Base-by-base conservation (phyloP, 1,284 basidiomycete species). In the Malassezia japonica region DNA sequence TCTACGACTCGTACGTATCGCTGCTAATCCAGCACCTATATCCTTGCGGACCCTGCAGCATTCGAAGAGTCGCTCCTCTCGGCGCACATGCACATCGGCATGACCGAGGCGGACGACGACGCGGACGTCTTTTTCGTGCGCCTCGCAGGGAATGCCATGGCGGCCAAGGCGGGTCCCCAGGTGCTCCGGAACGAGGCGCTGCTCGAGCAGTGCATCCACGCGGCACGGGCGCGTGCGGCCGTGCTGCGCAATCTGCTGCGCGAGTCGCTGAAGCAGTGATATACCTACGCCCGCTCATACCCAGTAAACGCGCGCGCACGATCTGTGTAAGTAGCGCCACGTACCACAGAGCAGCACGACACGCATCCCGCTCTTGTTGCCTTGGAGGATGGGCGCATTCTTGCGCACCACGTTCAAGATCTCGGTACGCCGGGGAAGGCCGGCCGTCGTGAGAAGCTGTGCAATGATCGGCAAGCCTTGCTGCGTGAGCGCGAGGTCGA, bases 11-110 rank as follows among this genome's bases (percentile, higher is more conserved):
- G 35, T 48, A 31, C 23, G 46, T 39, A 4, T 2, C n/a, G 6
- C n/a, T 13, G 25, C 15, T 23, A 36, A 5, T 21, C 6, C 45
- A 47, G 83, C 47, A 80, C 80, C 31, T 78, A 83, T 38, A 73
- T 91, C 12, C 76, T 95, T 1, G 78, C 83, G 0, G 91, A 95
- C 73, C 86, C 87, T 1, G 85, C 86, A 0, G 79, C 87, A 0
- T 94, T 94, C 72, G 91, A 96, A 74, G 83, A 89, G 60, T 85
- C 87, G 0, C 77, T 92, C 13, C 78, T 88, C 1, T 48, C 56
- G 6, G 60, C 60, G 29, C 48, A 54, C 18, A 7, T 57, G 38
- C 58, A 55, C 32, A 37, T 68, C 33, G 62, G 61, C 20, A 20
- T 65, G 39, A 44, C 6, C 31, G 53, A 41, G n/a, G 35, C n/a